Evolutionary conservation across 345 rosid genomes (phyloP).

Genomic region (Populus simonii): DNA sequence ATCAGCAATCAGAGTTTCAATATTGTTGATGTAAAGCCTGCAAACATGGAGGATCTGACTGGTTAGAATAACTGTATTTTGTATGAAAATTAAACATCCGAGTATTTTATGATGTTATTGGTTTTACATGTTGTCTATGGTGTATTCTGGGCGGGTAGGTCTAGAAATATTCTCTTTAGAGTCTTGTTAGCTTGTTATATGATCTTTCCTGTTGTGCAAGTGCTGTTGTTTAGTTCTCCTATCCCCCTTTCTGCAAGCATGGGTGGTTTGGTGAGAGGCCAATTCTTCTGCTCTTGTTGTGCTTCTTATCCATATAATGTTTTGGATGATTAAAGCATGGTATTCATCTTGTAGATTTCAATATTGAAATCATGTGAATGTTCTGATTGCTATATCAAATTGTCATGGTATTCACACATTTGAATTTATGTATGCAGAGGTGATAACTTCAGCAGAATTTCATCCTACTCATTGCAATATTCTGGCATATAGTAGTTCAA

Average conservation of each 20-base stretch:
- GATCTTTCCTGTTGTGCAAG: background rate
- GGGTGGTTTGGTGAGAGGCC: background rate
- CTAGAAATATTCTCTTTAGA: background rate
- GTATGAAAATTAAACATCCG: background rate
- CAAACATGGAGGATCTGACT: constrained; percentile 63
- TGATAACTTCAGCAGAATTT: constrained; percentile 95
- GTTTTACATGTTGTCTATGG: background rate
- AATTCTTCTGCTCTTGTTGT: background rate
- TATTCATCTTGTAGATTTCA: background rate
- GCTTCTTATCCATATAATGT: background rate
- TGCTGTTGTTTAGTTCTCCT: background rate
- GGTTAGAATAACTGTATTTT: constrained; percentile 30
- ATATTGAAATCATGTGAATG: background rate
- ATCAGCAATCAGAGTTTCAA: constrained; percentile 65
- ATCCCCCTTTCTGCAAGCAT: background rate
- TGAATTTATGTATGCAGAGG: constrained; percentile 56
- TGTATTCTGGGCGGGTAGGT: background rate
- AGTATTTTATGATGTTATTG: background rate
- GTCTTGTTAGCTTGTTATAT: background rate
- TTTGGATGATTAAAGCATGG: background rate
- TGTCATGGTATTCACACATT: background rate
- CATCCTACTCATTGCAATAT: constrained; percentile 91
- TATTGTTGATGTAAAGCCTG: constrained; percentile 56
- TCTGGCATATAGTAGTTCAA: constrained; percentile 97
- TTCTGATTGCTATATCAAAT: background rate